Percentiles rank a stretch among this genome's conserved stretches.
Conservation (phyloP, 2,329 filamentous ascomycete species). For the Myriosclerotinia curreyana region DNA sequence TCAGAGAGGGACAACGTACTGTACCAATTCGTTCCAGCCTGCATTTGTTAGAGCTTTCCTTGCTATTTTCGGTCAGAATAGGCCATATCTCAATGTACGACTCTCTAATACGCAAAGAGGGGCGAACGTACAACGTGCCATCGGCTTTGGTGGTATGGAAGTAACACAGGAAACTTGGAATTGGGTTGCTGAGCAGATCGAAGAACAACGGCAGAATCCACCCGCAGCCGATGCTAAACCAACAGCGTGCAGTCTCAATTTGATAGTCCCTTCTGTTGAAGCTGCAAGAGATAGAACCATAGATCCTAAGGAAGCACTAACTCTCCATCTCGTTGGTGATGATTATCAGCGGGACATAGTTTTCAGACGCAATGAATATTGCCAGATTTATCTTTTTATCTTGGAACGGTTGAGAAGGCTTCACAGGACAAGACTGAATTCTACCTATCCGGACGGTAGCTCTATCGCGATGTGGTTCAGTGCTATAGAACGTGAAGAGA, state of each 20-base stretch:
- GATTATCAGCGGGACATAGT: not conserved
- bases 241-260: not conserved
- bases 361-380: not conserved
- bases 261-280: not conserved
- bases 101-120: not conserved
- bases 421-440: not conserved
- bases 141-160: constrained; percentile 31
- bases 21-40: constrained; percentile 31
- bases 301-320: not conserved
- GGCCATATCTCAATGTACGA: constrained; percentile 21
- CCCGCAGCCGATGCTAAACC: not conserved
- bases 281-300: not conserved
- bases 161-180: constrained; percentile 9
- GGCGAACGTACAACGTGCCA: not conserved
- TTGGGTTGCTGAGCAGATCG: not conserved
- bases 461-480: constrained; percentile 20
- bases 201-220: not conserved
- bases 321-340: constrained; percentile 12
- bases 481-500: constrained; percentile 11
- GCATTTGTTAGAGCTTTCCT: constrained; percentile 8
- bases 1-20: constrained; percentile 15
- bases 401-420: not conserved
- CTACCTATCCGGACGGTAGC: constrained; percentile 1
- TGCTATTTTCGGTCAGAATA: constrained; percentile 3
- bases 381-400: not conserved